Conservation (phyloP, 495 filamentous ascomycete species). For the Podospora australis region DNA sequence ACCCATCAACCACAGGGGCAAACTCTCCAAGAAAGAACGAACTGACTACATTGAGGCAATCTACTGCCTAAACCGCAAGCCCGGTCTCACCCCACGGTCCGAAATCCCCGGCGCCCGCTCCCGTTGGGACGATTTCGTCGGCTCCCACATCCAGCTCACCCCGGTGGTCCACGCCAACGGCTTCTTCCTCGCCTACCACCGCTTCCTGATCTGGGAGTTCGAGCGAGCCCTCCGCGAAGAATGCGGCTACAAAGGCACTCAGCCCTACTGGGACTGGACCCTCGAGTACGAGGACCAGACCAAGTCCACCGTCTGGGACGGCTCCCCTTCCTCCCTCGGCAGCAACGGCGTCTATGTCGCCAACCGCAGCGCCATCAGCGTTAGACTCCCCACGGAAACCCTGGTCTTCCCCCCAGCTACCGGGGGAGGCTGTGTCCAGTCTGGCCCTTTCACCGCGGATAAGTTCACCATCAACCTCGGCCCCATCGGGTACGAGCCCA, state of each 20-base stretch:
- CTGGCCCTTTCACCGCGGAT: conserved; percentile 8
- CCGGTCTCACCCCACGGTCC: conserved; percentile 31
- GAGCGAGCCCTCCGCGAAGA: conserved; percentile 59
- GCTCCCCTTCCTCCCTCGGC: conserved; percentile 47
- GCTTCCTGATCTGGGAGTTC: conserved; percentile 54
- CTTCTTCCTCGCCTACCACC: conserved; percentile 61
- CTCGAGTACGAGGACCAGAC: conserved; percentile 38
- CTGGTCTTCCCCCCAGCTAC: conserved; percentile 29
- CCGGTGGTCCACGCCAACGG: conserved; percentile 50
- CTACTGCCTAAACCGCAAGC: conserved; percentile 49
- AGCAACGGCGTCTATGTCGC: conserved; percentile 47
- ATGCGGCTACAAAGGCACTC: conserved; percentile 55
- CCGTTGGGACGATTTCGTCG: conserved; percentile 63
- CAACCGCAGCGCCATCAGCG: conserved; percentile 3
- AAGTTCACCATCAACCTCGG: conserved; percentile 4
- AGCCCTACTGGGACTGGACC: conserved; percentile 55
- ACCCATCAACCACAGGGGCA: conserved; percentile 28
- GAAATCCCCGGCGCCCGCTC: conserved; percentile 25
- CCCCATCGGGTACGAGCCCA: conserved; percentile 3
- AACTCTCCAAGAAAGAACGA: conserved; percentile 36
- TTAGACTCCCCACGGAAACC: neutral
- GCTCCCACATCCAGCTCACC: conserved; percentile 56
- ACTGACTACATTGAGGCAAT: conserved; percentile 55
- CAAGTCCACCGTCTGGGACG: conserved; percentile 51
- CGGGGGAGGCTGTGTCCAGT: conserved; percentile 34